phyloP scores from a whole-genome alignment of 225 moss, liverwort and hornwort genomes.

The Pseudisothecium myosuroides region DNA sequence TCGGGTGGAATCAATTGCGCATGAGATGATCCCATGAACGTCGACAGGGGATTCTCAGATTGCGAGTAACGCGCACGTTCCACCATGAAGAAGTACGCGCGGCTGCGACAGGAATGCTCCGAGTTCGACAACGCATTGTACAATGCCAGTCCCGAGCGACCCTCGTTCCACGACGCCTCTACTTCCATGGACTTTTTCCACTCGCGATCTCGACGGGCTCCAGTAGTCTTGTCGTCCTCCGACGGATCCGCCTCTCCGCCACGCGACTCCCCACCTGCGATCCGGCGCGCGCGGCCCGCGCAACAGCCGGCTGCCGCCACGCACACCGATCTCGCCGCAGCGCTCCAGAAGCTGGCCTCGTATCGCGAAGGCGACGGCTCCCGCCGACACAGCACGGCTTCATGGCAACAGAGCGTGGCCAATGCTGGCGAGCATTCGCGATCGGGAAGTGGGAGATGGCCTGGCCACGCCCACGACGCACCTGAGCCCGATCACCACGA shows the following conservation, averaged over 20 bases:
- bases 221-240: background rate
- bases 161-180: background rate
- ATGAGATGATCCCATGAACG: background rate
- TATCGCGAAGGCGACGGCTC: slow-evolving; percentile 20
- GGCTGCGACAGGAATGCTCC: slow-evolving; percentile 30
- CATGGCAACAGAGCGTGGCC: background rate
- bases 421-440: background rate
- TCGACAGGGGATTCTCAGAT: background rate
- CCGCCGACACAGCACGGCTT: background rate
- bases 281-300: background rate
- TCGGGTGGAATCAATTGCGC: background rate
- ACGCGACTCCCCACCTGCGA: slow-evolving; percentile 13
- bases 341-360: slow-evolving; percentile 38
- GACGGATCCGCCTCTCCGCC: slow-evolving; percentile 1
- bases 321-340: slow-evolving; percentile 11
- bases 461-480: background rate
- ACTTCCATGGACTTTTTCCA: background rate
- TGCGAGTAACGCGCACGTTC: background rate
- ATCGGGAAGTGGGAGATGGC: slow-evolving; percentile 17
- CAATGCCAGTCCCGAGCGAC: slow-evolving; percentile 19
- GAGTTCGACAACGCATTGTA: slow-evolving; percentile 39
- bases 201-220: background rate
- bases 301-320: background rate
- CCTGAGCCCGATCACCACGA: background rate
- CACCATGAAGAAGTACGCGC: slow-evolving; percentile 50